Evolutionary conservation across 2,329 filamentous ascomycete species (phyloP).

Genomic region (Arthrobotrys megalospora): DNA sequence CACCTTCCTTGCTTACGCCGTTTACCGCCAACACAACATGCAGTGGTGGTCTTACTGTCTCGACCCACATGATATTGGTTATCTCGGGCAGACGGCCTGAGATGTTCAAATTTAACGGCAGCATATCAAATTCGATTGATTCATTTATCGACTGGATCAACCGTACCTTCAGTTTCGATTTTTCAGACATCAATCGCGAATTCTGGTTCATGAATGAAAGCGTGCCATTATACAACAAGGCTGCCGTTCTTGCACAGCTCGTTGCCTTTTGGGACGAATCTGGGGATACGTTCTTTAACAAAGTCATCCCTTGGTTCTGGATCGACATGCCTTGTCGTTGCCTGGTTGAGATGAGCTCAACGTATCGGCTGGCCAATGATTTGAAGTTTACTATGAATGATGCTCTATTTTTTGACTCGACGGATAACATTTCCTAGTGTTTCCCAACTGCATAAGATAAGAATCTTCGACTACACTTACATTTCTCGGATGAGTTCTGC

Average conservation of each 20-base stretch:
- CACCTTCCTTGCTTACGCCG: slow-evolving; percentile 52
- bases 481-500: slow-evolving; percentile 4
- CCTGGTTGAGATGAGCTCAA: slow-evolving; percentile 25
- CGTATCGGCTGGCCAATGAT: slow-evolving; percentile 30
- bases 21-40: slow-evolving; percentile 56
- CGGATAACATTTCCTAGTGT: slow-evolving; percentile 25
- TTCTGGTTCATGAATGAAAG: slow-evolving; percentile 56
- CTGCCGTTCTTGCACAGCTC: slow-evolving; percentile 43
- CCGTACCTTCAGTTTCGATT: slow-evolving; percentile 36
- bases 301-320: slow-evolving; percentile 57
- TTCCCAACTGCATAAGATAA: slow-evolving; percentile 32
- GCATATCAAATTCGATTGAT: slow-evolving; percentile 49
- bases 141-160: slow-evolving; percentile 46
- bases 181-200: slow-evolving; percentile 41
- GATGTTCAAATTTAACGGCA: slow-evolving; percentile 51
- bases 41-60: slow-evolving; percentile 32
- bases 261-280: slow-evolving; percentile 53
- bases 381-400: slow-evolving; percentile 26
- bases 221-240: slow-evolving; percentile 35
- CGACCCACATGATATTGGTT: slow-evolving; percentile 50
- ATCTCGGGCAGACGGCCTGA: slow-evolving; percentile 50
- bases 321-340: slow-evolving; percentile 56
- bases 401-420: slow-evolving; percentile 22
- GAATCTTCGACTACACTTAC: slow-evolving; percentile 20
- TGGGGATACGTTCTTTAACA: slow-evolving; percentile 54